A percentile compares a stretch with the other conserved stretches of the same genome.
Conservation (phyloP, 2,329 filamentous ascomycete species). For the Colletotrichum scovillei region DNA sequence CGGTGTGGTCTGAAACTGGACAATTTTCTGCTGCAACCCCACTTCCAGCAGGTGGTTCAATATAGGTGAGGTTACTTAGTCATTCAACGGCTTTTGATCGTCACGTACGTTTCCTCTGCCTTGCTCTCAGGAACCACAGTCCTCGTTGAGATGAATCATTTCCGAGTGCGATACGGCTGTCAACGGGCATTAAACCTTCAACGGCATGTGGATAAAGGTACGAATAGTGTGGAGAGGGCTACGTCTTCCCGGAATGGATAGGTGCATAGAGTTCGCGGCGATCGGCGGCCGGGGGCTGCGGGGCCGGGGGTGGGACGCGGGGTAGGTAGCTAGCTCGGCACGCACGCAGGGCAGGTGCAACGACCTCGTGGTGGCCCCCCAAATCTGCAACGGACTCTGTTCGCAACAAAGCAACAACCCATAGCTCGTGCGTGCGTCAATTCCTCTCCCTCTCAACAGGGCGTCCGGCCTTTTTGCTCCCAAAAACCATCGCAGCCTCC, state of each 20-base stretch:
- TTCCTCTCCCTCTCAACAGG: constrained; percentile 11
- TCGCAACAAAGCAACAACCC: background rate
- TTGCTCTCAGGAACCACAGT: background rate
- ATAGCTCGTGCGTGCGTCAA: constrained; percentile 21
- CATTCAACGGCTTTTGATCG: background rate
- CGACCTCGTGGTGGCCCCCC: background rate
- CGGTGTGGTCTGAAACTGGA: background rate
- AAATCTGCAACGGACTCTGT: constrained; percentile 21
- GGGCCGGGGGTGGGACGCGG: constrained; percentile 24
- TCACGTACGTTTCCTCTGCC: background rate
- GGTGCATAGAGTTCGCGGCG: constrained; percentile 14
- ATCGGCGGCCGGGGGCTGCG: constrained; percentile 24
- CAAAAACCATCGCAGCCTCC: background rate
- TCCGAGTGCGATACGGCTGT: background rate
- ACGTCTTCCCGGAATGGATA: constrained; percentile 1
- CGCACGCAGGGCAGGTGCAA: constrained; percentile 1
- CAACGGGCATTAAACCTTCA: background rate
- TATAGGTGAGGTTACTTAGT: background rate
- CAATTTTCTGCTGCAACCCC: background rate
- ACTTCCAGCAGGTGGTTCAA: background rate
- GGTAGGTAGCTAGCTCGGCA: constrained; percentile 31
- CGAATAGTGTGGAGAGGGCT: background rate
- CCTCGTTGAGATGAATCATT: background rate
- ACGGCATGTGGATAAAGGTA: background rate
- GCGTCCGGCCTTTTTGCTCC: background rate